A percentile compares a stretch with the other conserved stretches of the same genome.
phyloP scores from a whole-genome alignment of 176 grass and related monocot species.

The Pontederia paniculata region DNA sequence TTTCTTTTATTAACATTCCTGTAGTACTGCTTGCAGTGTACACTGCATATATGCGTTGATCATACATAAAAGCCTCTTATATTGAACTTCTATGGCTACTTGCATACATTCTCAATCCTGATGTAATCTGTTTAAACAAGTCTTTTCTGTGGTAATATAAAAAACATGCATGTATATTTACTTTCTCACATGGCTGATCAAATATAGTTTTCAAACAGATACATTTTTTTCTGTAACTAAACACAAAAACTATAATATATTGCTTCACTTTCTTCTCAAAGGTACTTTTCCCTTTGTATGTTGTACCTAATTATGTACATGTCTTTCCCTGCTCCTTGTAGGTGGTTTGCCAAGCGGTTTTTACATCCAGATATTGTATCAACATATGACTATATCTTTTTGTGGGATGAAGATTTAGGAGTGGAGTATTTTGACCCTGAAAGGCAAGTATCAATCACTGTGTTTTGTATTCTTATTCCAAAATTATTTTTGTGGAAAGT shows the following conservation, averaged over 20 bases:
- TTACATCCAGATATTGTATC: slow-evolving; percentile 76
- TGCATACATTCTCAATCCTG: too few species aligned
- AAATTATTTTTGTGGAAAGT: not conserved
- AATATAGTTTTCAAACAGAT: too few species aligned
- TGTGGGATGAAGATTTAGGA: slow-evolving; percentile 98
- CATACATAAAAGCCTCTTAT: not conserved
- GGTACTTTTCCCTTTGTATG: not conserved
- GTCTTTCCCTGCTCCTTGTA: slow-evolving; percentile 14
- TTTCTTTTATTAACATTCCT: slow-evolving; percentile 1
- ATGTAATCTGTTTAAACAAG: too few species aligned
- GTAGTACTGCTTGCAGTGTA: not conserved
- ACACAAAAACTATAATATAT: too few species aligned
- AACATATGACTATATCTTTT: slow-evolving; percentile 75
- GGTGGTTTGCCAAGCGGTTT: slow-evolving; percentile 99
- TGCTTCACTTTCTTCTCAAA: not conserved
- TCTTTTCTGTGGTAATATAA: too few species aligned
- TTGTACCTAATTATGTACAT: slow-evolving; percentile 1
- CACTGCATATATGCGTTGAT: not conserved
- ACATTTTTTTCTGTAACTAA: too few species aligned
- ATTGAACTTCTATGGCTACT: not conserved
- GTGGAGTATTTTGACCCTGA: slow-evolving; percentile 77
- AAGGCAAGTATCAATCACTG: slow-evolving; percentile 31
- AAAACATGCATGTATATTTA: too few species aligned
- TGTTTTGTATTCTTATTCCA: not conserved
- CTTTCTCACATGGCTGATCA: too few species aligned